Evolutionary conservation across 1,284 basidiomycete species (phyloP).

Genomic region (Dichomitus squalens): DNA sequence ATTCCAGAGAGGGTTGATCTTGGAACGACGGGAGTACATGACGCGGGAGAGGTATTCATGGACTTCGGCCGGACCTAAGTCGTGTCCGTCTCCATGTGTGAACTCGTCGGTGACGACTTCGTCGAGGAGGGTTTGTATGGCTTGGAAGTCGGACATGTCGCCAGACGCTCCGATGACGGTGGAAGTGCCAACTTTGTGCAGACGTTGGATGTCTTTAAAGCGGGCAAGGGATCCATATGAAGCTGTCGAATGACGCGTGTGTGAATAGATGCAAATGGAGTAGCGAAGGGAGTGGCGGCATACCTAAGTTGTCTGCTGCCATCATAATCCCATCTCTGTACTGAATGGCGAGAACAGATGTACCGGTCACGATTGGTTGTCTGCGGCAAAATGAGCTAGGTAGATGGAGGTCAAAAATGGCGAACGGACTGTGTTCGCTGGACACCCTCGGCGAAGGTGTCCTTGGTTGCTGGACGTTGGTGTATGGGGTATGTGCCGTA

Average conservation of each 20-base stretch:
- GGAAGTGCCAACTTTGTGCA: slow-evolving; percentile 81
- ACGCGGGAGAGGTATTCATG: slow-evolving; percentile 92
- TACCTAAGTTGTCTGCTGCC: slow-evolving; percentile 97
- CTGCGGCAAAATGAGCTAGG: slow-evolving; percentile 39
- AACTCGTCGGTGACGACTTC: slow-evolving; percentile 80
- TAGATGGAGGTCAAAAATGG: not conserved
- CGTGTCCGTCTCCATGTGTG: slow-evolving; percentile 81
- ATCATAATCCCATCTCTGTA: slow-evolving; percentile 98
- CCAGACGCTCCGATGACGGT: slow-evolving; percentile 93
- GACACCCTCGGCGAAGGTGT: slow-evolving; percentile 64
- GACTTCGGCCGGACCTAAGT: slow-evolving; percentile 86
- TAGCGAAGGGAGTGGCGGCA: slow-evolving; percentile 11
- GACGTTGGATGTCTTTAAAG: slow-evolving; percentile 93
- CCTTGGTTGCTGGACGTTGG: slow-evolving; percentile 54
- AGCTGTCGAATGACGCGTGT: slow-evolving; percentile 47
- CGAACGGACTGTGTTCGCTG: slow-evolving; percentile 76
- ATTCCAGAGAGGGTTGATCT: slow-evolving; percentile 97
- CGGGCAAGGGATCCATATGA: slow-evolving; percentile 98
- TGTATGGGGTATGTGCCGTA: slow-evolving; percentile 77
- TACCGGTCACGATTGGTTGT: slow-evolving; percentile 96
- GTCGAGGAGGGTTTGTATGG: slow-evolving; percentile 82
- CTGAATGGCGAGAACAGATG: slow-evolving; percentile 91
- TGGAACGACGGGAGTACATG: slow-evolving; percentile 89
- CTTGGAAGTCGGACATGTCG: slow-evolving; percentile 98
- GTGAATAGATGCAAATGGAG: not conserved